These are phyloP conservation scores for Erythrophleum fordii DNA, from an alignment of 306 rosid genomes.

Conservation along the genomic window DNA sequence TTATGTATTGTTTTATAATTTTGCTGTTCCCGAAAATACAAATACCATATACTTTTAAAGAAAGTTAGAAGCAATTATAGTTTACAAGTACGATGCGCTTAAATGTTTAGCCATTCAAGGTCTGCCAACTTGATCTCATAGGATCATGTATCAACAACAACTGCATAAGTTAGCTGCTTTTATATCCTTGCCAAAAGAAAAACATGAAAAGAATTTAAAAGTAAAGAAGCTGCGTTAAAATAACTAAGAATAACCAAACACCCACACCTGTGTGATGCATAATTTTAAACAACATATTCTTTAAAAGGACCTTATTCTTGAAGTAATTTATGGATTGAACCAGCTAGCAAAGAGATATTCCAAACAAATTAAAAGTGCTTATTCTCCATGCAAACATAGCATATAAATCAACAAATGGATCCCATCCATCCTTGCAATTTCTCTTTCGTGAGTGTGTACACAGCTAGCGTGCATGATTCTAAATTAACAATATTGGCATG, in stretches of 20 bases:
- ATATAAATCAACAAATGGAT: constrained; percentile 25
- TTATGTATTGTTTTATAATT: not conserved
- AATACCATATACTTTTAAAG: constrained; percentile 15
- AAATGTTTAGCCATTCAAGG: constrained; percentile 78
- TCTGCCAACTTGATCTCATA: constrained; percentile 73
- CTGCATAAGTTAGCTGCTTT: constrained; percentile 76
- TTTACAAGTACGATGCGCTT: constrained; percentile 33
- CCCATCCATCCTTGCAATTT: not conserved
- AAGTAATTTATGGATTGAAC: no score
- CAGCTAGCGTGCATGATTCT: no score
- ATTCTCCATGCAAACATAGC: constrained; percentile 60
- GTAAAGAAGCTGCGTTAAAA: not conserved
- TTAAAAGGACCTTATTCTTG: constrained; percentile 61
- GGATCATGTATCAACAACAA: constrained; percentile 75
- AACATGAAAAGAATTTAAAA: not conserved
- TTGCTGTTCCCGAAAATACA: constrained; percentile 8
- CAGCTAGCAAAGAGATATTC: constrained; percentile 74
- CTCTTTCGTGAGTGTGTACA: not conserved
- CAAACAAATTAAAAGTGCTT: constrained; percentile 66
- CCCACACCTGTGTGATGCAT: no score
- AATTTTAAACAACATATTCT: constrained; percentile 65
- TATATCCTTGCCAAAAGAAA: constrained; percentile 61
- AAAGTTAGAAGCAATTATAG: constrained; percentile 20
- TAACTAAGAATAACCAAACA: constrained; percentile 6
- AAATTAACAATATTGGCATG: not conserved